Base-by-base conservation (phyloP, 805 yeast genomes). In the Candida sithepensis region DNA sequence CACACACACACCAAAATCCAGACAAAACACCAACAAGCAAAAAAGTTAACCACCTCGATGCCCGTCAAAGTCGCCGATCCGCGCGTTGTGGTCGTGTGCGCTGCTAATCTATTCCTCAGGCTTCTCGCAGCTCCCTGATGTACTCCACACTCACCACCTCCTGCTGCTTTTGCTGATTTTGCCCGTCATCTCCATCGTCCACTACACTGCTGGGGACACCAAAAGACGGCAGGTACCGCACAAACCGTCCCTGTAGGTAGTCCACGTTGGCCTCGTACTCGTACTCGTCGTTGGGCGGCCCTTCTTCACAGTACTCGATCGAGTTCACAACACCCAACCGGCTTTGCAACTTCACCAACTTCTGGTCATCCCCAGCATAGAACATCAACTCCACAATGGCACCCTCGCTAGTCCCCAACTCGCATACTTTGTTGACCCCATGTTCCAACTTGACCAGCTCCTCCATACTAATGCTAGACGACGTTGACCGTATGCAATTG, bases 191-290 rank as follows among this genome's bases (percentile, higher is more conserved):
- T n/a, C n/a, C n/a, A n/a, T n/a, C n/a, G n/a, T n/a, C n/a, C n/a
- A n/a, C n/a, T n/a, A n/a, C n/a, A n/a, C n/a, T n/a, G n/a, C n/a
- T 41, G 32, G 44, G 32, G 40, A 58, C 60, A 49, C 39, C 39
- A 18, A 32, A 32, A 16, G 16, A 9, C 7, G 36, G 36, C 5
- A 32, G 18, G 36, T 32, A 32, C 6, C 36, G 36, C 36, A 32
- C 18, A 32, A 32, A 32, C 36, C 18, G 36, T 32, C 18, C 14
- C 36, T 12, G 6, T 5, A 32, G 36, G 36, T 32, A 32, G 36
- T 24, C 28, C 14, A 32, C 36, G 36, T 32, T 32, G 7, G 18
- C 5, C 5, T n/a, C 14, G 14, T n/a, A 32, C 18, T n/a, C n/a
- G n/a, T n/a, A n/a, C n/a, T n/a, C n/a, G 32, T 13, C 32, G 32